phyloP scores from a whole-genome alignment of 179 eudicot species.

The Silene noctiflora region DNA sequence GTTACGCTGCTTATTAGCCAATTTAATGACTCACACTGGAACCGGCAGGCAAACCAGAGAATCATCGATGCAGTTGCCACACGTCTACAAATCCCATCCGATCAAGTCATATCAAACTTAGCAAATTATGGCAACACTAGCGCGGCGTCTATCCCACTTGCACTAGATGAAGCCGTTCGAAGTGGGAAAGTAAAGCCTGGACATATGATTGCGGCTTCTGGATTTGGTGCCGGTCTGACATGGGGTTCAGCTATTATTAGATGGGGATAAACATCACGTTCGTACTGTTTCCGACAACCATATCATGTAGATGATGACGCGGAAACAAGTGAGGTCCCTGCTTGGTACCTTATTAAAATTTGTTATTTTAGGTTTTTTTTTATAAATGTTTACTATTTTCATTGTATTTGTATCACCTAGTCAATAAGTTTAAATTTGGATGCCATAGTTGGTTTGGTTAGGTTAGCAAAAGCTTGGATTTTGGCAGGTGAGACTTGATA shows the following conservation, averaged over 20 bases:
- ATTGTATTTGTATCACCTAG: conserved; percentile 13
- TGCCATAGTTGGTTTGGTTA: background rate
- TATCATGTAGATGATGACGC: conserved; percentile 13
- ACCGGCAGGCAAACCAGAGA: conserved; percentile 87
- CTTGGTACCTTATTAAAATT: background rate
- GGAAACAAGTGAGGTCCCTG: conserved; percentile 2
- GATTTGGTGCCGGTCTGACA: conserved; percentile 95
- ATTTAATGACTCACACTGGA: background rate
- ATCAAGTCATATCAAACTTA: conserved; percentile 77
- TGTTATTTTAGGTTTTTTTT: background rate
- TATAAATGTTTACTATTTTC: background rate
- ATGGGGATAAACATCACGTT: conserved; percentile 57
- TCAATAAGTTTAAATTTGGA: background rate
- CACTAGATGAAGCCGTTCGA: conserved; percentile 88
- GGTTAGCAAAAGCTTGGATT: background rate
- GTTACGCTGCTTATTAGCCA: background rate
- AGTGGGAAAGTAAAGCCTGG: conserved; percentile 81
- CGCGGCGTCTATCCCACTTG: conserved; percentile 93
- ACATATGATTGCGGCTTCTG: conserved; percentile 76
- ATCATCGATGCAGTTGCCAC: conserved; percentile 84
- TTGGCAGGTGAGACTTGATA: background rate
- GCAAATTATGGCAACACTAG: conserved; percentile 92
- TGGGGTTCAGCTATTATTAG: conserved; percentile 92
- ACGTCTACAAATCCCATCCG: conserved; percentile 65
- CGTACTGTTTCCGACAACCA: background rate